These are phyloP conservation scores for Pistacia atlantica DNA, from an alignment of 345 rosid species.

Conservation along the genomic window DNA sequence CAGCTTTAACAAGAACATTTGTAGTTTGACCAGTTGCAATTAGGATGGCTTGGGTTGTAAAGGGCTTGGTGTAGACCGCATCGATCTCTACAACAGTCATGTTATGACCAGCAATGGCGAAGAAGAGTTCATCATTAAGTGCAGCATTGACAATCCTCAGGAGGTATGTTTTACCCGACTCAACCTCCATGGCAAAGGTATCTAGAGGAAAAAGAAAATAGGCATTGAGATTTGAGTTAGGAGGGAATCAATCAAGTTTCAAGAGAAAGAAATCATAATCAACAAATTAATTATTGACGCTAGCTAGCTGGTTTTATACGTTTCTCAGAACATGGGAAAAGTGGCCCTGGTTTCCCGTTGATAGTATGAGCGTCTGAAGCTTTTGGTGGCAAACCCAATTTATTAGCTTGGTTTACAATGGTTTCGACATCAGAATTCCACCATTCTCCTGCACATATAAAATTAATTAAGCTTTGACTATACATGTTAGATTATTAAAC, in stretches of 20 bases:
- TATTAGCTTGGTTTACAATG: slow-evolving; percentile 52
- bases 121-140: too few species aligned
- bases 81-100: slow-evolving; percentile 38
- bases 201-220: slow-evolving; percentile 20
- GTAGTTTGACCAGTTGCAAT: slow-evolving; percentile 24
- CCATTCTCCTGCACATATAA: slow-evolving; percentile 54
- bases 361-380: slow-evolving; percentile 64
- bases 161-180: slow-evolving; percentile 5
- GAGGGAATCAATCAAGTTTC: too few species aligned
- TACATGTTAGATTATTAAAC: too few species aligned
- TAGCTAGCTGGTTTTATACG: slow-evolving; percentile 25
- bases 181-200: slow-evolving; percentile 45
- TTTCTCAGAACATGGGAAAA: slow-evolving; percentile 61
- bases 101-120: slow-evolving; percentile 20
- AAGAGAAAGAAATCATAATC: not conserved
- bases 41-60: slow-evolving; percentile 35
- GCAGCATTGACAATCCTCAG: too few species aligned
- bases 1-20: slow-evolving; percentile 21
- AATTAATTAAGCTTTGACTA: not conserved
- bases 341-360: slow-evolving; percentile 66
- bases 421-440: slow-evolving; percentile 56
- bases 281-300: not conserved
- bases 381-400: slow-evolving; percentile 48
- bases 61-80: slow-evolving; percentile 47
- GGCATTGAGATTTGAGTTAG: too few species aligned